Evolutionary conservation across 2,329 filamentous ascomycete genomes (phyloP).

Genomic region (Alternaria rosae): DNA sequence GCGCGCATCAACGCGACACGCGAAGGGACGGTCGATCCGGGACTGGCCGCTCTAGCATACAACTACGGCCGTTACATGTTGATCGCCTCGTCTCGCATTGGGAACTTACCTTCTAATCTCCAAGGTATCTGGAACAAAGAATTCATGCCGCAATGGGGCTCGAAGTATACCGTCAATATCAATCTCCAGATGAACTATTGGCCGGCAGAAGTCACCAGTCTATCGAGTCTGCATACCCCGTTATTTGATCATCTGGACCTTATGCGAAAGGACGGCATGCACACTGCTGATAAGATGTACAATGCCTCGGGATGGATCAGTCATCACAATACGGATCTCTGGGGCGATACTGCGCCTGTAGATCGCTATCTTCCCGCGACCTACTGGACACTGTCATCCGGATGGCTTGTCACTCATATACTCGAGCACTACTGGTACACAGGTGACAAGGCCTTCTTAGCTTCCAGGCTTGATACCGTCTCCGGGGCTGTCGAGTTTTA

Average conservation of each 20-base stretch:
- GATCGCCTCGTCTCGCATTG: constrained; percentile 43
- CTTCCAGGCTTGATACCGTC: constrained; percentile 6
- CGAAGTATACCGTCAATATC: constrained; percentile 61
- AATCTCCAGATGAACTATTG: constrained; percentile 65
- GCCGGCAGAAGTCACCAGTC: constrained; percentile 38
- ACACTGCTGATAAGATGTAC: constrained; percentile 25
- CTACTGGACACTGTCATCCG: constrained; percentile 38
- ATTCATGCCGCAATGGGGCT: constrained; percentile 56
- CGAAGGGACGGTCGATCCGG: constrained; percentile 16
- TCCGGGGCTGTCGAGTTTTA: constrained; percentile 7
- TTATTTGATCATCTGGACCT: constrained; percentile 54
- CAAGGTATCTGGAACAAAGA: constrained; percentile 56
- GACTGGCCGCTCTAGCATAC: constrained; percentile 44
- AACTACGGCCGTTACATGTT: constrained; percentile 53
- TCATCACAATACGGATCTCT: constrained; percentile 41
- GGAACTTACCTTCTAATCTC: constrained; percentile 52
- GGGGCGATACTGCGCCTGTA: constrained; percentile 32
- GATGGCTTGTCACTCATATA: constrained; percentile 36
- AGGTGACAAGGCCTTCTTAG: constrained; percentile 24
- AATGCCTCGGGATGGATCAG: constrained; percentile 33
- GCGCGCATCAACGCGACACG: constrained; percentile 6
- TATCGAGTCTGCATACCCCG: constrained; percentile 51
- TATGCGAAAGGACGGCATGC: constrained; percentile 43
- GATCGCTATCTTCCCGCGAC: constrained; percentile 34
- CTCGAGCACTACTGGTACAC: constrained; percentile 35